Evolutionary conservation across 495 filamentous ascomycete genomes (phyloP), one percentile per base, ranked within the genome.

Genomic region (Daldinia vernicosa): DNA sequence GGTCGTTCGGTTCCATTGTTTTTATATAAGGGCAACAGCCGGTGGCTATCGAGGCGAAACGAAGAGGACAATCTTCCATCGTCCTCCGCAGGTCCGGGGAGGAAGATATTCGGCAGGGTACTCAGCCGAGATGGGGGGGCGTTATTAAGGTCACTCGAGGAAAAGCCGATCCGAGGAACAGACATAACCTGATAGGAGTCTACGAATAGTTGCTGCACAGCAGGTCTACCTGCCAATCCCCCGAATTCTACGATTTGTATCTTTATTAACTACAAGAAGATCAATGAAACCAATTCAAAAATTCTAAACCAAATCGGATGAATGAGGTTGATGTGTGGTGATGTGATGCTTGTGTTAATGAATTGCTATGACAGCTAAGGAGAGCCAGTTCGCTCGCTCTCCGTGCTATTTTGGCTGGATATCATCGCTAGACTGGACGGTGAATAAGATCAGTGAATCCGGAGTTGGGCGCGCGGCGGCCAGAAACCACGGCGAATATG

Each of bases 271-370:
- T 63, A 64, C 52, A 63, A 70, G 35, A 67, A 66, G 52, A 73
- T 40, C 70, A 73, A 69, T 69, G 70, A 73, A 73, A 73, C 61
- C 66, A 66, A 58, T 55, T 58, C 62, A 73, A 66, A 71, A 60
- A 66, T 57, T 47, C 52, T 56, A 51, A 66, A 51, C 37, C n/a
- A 32, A 50, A 22, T 70, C 11, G 24, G 7, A 53, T 33, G 50
- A 30, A 30, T 17, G 9, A 53, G 50, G 50, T 19, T 4, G 3
- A 5, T 26, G 17, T n/a, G 22, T 60, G 57, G 57, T 47, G 33
- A 37, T 39, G 24, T 40, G 24, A 54, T 65, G 32, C 9, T 45
- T 37, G 37, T 33, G 27, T 24, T 50, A 35, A 37, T 50, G 19
- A 47, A 22, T 47, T 12, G 19, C 43, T 47, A 12, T 47, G 8